Evolutionary conservation across 2,329 filamentous ascomycete genomes (phyloP), one percentile per base, ranked within the genome.

Genomic region (Phialophora expanda): DNA sequence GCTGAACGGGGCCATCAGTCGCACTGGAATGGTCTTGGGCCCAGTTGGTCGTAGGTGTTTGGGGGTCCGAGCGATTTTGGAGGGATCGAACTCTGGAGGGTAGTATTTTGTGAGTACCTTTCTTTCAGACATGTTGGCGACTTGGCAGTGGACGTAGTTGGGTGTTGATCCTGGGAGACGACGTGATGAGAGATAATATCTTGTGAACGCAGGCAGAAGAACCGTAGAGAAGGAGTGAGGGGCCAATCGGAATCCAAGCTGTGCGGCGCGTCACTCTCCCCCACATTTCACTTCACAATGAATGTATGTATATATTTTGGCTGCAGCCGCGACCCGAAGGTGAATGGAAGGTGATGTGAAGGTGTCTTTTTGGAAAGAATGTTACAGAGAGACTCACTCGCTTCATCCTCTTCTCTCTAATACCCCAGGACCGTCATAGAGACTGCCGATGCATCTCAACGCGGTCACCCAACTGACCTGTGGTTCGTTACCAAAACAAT

Each of bases 31-130:
- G 8, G 92, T 85, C 72, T 92, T 92, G 0, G 92, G 91, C 0
- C 92, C 93, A 6, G 86, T 85, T 63, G 87, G 82, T 60, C 79
- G 30, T 82, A 78, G 71, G 61, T 89, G 68, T 87, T 80, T 80
- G 20, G 77, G 88, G 53, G 85, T 85, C 20, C 91, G 88, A 28
- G 85, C 84, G 79, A 98, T 86, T 74, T 90, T 89, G 28, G 88
- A 88, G 12, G 94, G 94, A 78, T 99, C 95, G 79, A 98, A 99
- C 77, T 98, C 92, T 3, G 89, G 82, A 79, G 90, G 79, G 64
- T 73, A 77, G 71, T 86, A 86, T 75, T 87, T 87, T 67, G 79
- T 82, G 67, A 93, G 84, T 56, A 94, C 91, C 80, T 95, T 95
- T 74, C 91, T 88, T 81, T 96, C 92, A 72, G 91, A 93, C 92